These are phyloP conservation scores for Biscogniauxia marginata DNA, from an alignment of 2,329 filamentous ascomycete genomes.

Conservation along the genomic window DNA sequence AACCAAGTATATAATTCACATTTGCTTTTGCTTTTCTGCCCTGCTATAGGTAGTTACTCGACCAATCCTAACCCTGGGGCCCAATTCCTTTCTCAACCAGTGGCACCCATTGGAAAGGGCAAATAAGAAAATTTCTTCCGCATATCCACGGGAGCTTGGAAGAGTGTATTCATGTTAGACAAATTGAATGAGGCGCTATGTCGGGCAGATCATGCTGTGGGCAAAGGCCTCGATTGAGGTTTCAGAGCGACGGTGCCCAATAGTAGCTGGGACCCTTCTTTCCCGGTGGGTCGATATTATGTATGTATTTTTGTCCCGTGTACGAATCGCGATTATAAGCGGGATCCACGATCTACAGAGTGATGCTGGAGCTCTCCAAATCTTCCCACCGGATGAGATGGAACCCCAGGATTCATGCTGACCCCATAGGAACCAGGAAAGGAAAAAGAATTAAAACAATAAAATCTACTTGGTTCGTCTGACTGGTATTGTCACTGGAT, in stretches of 20 bases:
- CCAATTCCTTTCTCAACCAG: not conserved
- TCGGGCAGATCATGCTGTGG: not conserved
- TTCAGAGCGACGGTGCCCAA: not conserved
- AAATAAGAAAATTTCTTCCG: not conserved
- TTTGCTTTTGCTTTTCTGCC: not conserved
- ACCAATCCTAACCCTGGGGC: not conserved
- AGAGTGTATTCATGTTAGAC: not conserved
- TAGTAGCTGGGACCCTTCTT: not conserved
- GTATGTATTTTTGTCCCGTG: not conserved
- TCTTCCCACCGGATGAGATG: not conserved
- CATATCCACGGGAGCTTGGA: not conserved
- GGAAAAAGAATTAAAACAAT: not conserved
- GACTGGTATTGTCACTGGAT: not conserved
- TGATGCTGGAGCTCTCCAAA: not conserved
- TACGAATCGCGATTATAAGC: not conserved
- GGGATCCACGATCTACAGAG: not conserved
- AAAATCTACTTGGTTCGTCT: not conserved
- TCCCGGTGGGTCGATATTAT: not conserved
- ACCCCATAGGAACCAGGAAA: not conserved
- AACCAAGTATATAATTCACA: not conserved
- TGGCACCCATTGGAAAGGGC: not conserved
- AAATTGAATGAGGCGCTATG: not conserved
- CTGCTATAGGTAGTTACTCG: not conserved
- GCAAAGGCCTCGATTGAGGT: not conserved
- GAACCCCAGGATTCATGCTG: not conserved